Conservation (phyloP, 257 asterid species). For the Penstemon barbatus region DNA sequence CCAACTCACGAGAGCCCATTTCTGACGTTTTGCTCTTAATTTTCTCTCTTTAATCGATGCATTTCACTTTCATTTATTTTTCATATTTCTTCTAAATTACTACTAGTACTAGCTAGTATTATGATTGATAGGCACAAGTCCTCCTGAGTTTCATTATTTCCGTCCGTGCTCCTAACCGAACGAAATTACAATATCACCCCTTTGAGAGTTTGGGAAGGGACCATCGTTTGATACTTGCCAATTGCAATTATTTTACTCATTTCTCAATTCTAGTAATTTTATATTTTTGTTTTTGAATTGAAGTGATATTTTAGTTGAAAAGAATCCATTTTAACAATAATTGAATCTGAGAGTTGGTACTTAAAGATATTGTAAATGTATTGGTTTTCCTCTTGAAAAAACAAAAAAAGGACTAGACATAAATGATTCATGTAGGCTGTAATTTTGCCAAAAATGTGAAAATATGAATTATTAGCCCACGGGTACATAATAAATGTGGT, state of each 20-base stretch:
- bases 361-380: background rate
- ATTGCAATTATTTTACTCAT: no score
- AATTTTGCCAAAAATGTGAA: conserved; percentile 21
- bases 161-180: background rate
- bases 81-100: background rate
- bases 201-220: background rate
- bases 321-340: no score
- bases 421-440: background rate
- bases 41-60: conserved; percentile 19
- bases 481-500: background rate
- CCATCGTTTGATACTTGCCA: background rate
- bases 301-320: no score
- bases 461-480: conserved; percentile 12
- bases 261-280: no score
- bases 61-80: conserved; percentile 4
- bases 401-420: background rate
- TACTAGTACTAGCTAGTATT: no score
- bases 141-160: background rate
- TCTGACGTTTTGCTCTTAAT: conserved; percentile 28
- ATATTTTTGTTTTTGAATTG: no score
- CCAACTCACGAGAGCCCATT: conserved; percentile 40
- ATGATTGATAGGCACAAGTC: background rate
- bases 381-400: conserved; percentile 4
- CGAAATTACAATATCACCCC: conserved; percentile 26
- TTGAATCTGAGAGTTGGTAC: no score